Evolutionary conservation across 805 yeast genomes (phyloP), one percentile per base, ranked within the genome.

Genomic region (Candida hispaniensis): DNA sequence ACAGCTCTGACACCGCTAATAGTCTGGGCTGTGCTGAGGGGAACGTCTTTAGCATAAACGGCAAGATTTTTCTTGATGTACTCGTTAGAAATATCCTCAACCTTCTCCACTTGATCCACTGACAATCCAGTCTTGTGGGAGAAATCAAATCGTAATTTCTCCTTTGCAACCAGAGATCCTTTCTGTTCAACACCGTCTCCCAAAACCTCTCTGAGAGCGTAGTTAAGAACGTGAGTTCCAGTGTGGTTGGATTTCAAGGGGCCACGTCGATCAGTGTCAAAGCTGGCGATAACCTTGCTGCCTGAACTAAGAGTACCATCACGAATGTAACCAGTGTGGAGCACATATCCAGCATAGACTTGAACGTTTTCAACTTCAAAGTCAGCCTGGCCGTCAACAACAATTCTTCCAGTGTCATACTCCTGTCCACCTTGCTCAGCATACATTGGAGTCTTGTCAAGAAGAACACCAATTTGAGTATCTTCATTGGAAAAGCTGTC

Each of bases 371-470:
- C 78, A 41, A 91, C 97, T 41, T 73, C 75, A 60, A 91, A 88
- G 58, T 88, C 94, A 39, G 86, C 67, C 47, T 61, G 61, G 28
- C 93, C 95, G 54, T 86, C 96, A 50, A 83, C 74, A 34, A 83
- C 86, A 45, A 91, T 68, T 58, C 73, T 79, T 61, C 99, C 99
- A 26, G 93, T 79, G 57, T 91, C 99, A 53, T 69, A 79, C 60
- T 85, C 96, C 67, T 91, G 99, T 54, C 99, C 99, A 73, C 99
- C 99, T 61, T 82, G 93, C 64, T 91, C 99, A 33, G 98, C 97
- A 54, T 91, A 91, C 61, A 91, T 83, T 57, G 93, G 91, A 15
- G 97, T 82, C 58, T 73, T 79, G 56, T 91, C 93, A 41, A 91
- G 66, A 32, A 91, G 56, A 35, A 91, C 60, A 56, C 99, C 99